Base-by-base conservation (phyloP, 2,329 filamentous ascomycete species). In the Harringtonia lauricola region DNA sequence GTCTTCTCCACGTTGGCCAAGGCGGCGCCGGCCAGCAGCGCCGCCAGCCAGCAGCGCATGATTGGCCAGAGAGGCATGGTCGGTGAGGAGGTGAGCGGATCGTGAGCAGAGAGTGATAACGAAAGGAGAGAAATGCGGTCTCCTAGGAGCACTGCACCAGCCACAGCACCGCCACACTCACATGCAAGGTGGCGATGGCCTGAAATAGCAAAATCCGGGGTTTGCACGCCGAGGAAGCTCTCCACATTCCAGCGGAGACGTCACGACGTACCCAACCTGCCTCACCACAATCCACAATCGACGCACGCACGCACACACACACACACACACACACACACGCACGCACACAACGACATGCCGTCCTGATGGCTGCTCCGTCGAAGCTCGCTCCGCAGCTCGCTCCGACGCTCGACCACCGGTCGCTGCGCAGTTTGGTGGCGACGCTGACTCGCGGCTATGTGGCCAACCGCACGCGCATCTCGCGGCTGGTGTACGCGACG, bases 1-100 rank as follows among this genome's bases (percentile, higher is more conserved):
- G 76, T 71, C 65, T 98, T 98, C 61, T 96, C 92, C 44, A 84
- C 83, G 61, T 98, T 96, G 59, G 83, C 87, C 52, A 59, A 55
- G 8, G 39, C 52, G 4, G 42, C 15, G 3, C 48, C 43, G 17
- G 48, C 33, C 24, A 55, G 40, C 12, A 52, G 37, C 22, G 47
- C 41, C 30, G 26, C 18, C 7, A 21, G 31, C 14, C n/a, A 21
- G 6, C n/a, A 2, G 9, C 17, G 21, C 21, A 19, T 12, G 17
- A 31, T 26, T 12, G 33, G 7, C 24, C 24, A 26, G 24, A 26
- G 10, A 14, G 33, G 33, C 31, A 29, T 21, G 22, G 30, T 42
- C n/a, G 19, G 30, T 4, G 39, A 6, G n/a, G 39, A 9, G 6
- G 29, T 15, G 37, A 29, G n/a, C 22, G 18, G 15, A 40, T 26